These are phyloP conservation scores for Penicillium simplicissimum DNA, from an alignment of 495 filamentous ascomycete species.

Conservation along the genomic window DNA sequence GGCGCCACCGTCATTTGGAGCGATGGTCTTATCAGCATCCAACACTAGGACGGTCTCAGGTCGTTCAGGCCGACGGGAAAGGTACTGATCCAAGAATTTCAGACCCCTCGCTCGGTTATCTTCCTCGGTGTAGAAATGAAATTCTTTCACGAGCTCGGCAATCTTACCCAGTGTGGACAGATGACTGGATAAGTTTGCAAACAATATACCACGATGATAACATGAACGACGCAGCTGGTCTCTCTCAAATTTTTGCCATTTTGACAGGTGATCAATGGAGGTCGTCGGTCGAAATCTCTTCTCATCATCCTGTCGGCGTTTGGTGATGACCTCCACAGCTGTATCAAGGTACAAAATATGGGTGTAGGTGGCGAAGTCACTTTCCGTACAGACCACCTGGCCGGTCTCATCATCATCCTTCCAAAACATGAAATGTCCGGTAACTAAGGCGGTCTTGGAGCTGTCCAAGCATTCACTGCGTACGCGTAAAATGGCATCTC, in stretches of 20 bases:
- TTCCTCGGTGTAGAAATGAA: slow-evolving; percentile 39
- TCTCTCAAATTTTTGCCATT: slow-evolving; percentile 57
- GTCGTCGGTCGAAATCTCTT: slow-evolving; percentile 32
- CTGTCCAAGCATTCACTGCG: slow-evolving; percentile 12
- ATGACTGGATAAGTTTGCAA: slow-evolving; percentile 29
- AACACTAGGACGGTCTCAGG: slow-evolving; percentile 53
- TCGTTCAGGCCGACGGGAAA: slow-evolving; percentile 8
- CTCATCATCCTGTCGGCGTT: slow-evolving; percentile 42
- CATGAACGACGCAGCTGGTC: slow-evolving; percentile 51
- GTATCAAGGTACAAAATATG: slow-evolving; percentile 63
- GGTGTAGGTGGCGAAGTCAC: slow-evolving; percentile 54
- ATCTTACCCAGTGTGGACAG: slow-evolving; percentile 13
- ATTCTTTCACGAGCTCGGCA: slow-evolving; percentile 37
- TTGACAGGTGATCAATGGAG: slow-evolving; percentile 38
- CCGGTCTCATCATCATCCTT: slow-evolving; percentile 33
- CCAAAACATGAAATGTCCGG: background rate
- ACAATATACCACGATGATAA: slow-evolving; percentile 48
- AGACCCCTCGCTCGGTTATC: slow-evolving; percentile 27
- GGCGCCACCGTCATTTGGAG: slow-evolving; percentile 53
- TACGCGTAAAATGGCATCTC: slow-evolving; percentile 53
- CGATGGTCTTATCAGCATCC: slow-evolving; percentile 61
- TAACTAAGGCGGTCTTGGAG: background rate
- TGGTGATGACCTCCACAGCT: slow-evolving; percentile 33
- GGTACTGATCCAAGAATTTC: slow-evolving; percentile 41
- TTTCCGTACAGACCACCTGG: slow-evolving; percentile 42